Percentiles rank a stretch among this genome's conserved stretches.
These are phyloP conservation scores for Sporothrix pallida DNA, from an alignment of 2,329 filamentous ascomycete genomes.

Conservation along the genomic window DNA sequence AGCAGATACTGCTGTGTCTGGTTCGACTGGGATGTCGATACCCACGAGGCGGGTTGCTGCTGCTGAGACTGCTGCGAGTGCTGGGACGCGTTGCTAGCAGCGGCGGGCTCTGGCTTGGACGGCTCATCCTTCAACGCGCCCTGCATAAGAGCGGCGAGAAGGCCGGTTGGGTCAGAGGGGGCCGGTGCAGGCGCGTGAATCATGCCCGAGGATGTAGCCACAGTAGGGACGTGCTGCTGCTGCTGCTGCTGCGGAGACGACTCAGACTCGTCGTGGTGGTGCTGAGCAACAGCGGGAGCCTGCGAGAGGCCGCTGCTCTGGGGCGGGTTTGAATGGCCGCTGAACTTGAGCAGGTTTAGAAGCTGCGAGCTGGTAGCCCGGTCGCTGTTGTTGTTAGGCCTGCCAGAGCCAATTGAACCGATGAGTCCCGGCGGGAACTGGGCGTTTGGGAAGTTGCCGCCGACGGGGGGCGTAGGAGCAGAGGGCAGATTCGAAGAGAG, in stretches of 20 bases:
- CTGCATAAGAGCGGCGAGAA: slow-evolving; percentile 66
- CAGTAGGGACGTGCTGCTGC: slow-evolving; percentile 37
- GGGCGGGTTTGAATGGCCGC: slow-evolving; percentile 46
- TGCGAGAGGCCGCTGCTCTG: slow-evolving; percentile 23
- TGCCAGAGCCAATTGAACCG: slow-evolving; percentile 57
- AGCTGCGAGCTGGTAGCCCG: slow-evolving; percentile 46
- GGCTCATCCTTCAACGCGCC: slow-evolving; percentile 56
- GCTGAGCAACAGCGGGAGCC: slow-evolving; percentile 28
- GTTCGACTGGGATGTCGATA: slow-evolving; percentile 59
- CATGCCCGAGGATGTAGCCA: slow-evolving; percentile 44
- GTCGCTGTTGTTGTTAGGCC: slow-evolving; percentile 41
- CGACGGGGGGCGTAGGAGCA: slow-evolving; percentile 54
- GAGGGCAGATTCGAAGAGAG: slow-evolving; percentile 46
- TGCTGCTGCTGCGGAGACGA: slow-evolving; percentile 24
- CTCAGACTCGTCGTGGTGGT: slow-evolving; percentile 38
- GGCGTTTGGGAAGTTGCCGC: slow-evolving; percentile 48
- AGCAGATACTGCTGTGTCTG: slow-evolving; percentile 87
- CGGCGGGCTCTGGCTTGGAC: slow-evolving; percentile 39
- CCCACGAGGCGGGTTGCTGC: slow-evolving; percentile 49
- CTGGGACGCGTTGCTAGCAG: slow-evolving; percentile 26
- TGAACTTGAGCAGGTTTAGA: slow-evolving; percentile 68
- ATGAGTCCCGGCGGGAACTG: slow-evolving; percentile 51
- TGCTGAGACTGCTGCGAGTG: slow-evolving; percentile 41
- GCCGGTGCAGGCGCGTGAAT: slow-evolving; percentile 64
- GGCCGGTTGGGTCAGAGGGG: slow-evolving; percentile 61